These are phyloP conservation scores for Thelephora terrestris DNA, from an alignment of 1,284 basidiomycete genomes.

Conservation along the genomic window DNA sequence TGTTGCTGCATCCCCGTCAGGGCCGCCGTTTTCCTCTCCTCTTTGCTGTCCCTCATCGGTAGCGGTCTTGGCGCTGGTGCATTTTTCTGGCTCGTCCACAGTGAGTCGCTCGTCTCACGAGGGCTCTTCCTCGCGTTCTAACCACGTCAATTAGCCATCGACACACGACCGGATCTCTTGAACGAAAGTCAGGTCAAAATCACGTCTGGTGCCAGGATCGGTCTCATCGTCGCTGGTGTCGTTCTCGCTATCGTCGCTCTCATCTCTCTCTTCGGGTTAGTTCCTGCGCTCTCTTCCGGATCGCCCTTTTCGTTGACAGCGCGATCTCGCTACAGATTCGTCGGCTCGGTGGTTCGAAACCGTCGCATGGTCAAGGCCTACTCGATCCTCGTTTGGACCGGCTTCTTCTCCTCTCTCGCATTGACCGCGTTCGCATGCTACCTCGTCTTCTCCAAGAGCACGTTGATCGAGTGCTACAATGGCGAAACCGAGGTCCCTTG, in stretches of 20 bases:
- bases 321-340: slow-evolving; percentile 25
- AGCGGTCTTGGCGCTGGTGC: slow-evolving; percentile 31
- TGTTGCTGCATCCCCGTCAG: slow-evolving; percentile 55
- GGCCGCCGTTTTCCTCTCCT: slow-evolving; percentile 48
- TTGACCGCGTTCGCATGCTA: slow-evolving; percentile 33
- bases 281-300: slow-evolving; percentile 5
- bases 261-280: slow-evolving; percentile 43
- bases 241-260: slow-evolving; percentile 39
- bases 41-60: slow-evolving; percentile 32
- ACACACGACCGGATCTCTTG: too few relatives aligned
- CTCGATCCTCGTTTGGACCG: slow-evolving; percentile 32
- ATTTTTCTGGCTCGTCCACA: slow-evolving; percentile 28
- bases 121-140: slow-evolving; percentile 12
- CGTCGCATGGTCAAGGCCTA: slow-evolving; percentile 39
- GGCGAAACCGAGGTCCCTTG: slow-evolving; percentile 14
- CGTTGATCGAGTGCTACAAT: slow-evolving; percentile 14
- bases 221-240: slow-evolving; percentile 35
- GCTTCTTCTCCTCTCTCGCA: slow-evolving; percentile 35
- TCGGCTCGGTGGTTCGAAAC: slow-evolving; percentile 37
- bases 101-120: slow-evolving; percentile 12
- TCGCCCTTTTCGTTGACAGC: neutral
- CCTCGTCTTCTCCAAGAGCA: slow-evolving; percentile 16
- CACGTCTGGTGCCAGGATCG: slow-evolving; percentile 21
- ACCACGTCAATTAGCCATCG: too few relatives aligned
- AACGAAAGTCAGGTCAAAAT: too few relatives aligned